phyloP scores from a whole-genome alignment of 2,329 filamentous ascomycete species.

The Colletotrichum tanaceti region DNA sequence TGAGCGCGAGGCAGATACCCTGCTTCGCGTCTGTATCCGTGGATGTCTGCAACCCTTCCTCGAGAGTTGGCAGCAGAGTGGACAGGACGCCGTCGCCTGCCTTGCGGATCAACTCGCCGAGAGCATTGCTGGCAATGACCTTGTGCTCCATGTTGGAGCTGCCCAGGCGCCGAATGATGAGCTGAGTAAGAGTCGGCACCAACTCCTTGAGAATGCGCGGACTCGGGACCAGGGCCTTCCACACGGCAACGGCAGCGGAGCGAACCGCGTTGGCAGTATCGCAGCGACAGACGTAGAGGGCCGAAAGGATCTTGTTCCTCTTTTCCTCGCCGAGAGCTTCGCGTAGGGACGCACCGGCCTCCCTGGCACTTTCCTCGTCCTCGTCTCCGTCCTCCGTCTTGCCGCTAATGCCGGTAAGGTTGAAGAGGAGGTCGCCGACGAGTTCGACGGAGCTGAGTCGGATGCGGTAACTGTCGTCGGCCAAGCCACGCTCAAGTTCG shows the following conservation, averaged over 20 bases:
- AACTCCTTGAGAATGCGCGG: conserved; percentile 94
- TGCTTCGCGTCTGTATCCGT: conserved; percentile 94
- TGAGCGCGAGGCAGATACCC: conserved; percentile 95
- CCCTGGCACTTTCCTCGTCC: conserved; percentile 79
- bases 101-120: conserved; percentile 96
- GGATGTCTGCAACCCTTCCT: conserved; percentile 88
- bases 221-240: conserved; percentile 95
- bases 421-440: conserved; percentile 96
- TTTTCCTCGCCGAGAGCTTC: conserved; percentile 96
- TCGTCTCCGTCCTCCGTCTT: conserved; percentile 82
- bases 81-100: conserved; percentile 93
- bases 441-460: conserved; percentile 98
- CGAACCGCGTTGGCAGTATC: conserved; percentile 95
- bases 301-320: conserved; percentile 96
- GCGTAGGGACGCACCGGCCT: conserved; percentile 91
- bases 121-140: conserved; percentile 95
- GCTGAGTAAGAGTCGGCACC: conserved; percentile 91
- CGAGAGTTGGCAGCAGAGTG: conserved; percentile 87
- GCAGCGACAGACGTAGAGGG: conserved; percentile 95
- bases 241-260: conserved; percentile 88
- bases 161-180: conserved; percentile 92
- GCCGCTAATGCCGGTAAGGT: conserved; percentile 91
- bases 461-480: conserved; percentile 98
- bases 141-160: conserved; percentile 99
- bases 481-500: conserved; percentile 93